These are phyloP conservation scores for Radiomyces spectabilis DNA, from an alignment of 192 early-diverging fungal genomes.

Conservation along the genomic window DNA sequence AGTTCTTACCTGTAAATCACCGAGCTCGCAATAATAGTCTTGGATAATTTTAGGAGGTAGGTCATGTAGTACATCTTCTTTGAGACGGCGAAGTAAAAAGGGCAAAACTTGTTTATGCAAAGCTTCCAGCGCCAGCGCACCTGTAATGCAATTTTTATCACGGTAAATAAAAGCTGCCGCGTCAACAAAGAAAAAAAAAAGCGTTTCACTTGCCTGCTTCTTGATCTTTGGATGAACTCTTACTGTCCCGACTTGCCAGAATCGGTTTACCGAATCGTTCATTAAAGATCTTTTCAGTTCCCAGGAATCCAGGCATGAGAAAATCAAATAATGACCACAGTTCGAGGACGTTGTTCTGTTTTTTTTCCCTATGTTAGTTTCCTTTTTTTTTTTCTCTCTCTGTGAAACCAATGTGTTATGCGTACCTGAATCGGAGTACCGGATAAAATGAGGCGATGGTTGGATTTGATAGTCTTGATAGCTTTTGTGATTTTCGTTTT, in stretches of 20 bases:
- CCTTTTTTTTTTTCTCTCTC: background rate
- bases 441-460: conserved; percentile 88
- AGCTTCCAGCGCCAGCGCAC: conserved; percentile 84
- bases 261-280: conserved; percentile 92
- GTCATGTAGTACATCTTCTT: conserved; percentile 95
- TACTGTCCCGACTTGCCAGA: conserved; percentile 81
- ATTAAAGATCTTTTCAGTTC: conserved; percentile 91
- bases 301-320: conserved; percentile 97
- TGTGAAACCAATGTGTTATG: background rate
- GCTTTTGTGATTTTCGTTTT: conserved; percentile 92
- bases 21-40: conserved; percentile 97
- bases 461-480: conserved; percentile 79
- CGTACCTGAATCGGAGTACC: conserved; percentile 86
- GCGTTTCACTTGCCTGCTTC: conserved; percentile 39
- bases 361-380: too few relatives aligned
- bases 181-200: background rate
- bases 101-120: conserved; percentile 96
- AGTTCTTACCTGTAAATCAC: conserved; percentile 70
- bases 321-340: conserved; percentile 98
- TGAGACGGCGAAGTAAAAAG: conserved; percentile 91
- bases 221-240: conserved; percentile 60
- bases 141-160: too few relatives aligned
- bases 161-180: too few relatives aligned
- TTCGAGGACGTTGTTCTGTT: conserved; percentile 91
- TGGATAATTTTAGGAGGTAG: conserved; percentile 99